Evolutionary conservation across 2,329 filamentous ascomycete genomes (phyloP), one percentile per base, ranked within the genome.

Genomic region (Phaeosphaeria sp.): DNA sequence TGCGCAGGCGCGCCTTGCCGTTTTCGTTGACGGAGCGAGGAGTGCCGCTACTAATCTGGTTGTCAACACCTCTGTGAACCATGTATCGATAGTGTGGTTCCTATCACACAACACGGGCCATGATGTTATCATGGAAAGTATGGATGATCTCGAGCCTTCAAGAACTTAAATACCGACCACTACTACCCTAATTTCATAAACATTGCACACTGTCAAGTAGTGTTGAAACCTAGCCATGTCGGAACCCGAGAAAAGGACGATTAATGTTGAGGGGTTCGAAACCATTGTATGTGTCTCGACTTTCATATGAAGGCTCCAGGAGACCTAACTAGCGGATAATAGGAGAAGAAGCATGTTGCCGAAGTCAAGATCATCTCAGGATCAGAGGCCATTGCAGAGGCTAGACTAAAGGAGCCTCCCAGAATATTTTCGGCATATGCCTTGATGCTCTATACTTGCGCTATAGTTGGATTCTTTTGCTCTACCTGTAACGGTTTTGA

Each of bases 401-500:
- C 85, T 21, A 78, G 83, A 72, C 68, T 84, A 66, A 82, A 83
- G 73, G 84, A 86, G 66, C 81, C 82, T 8, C 79, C 82, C 1
- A 53, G 33, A 2, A 47, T 51, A 6, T 68, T 71, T 52, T 61
- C 55, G 39, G 18, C 20, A 8, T 55, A 55, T 44, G 60, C 66
- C 18, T 50, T 75, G 21, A 56, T 68, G 36, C 67, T 74, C 8
- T 69, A 65, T 50, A 42, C 67, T 17, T 68, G 64, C 45, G 57
- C 61, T 22, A 54, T 71, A 40, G 53, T 60, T 15, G 79, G 77
- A 30, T 81, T 79, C 66, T 77, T 80, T 61, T 79, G 77, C 58
- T 83, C 81, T 22, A 85, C 82, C 8, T 82, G 83, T 79, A 86
- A 86, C 69, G 85, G 85, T 25, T 87, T 84, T 61, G 85, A 88